Conservation (phyloP, 208 protist genomes). For the Acanthamoeba castellanii region DNA sequence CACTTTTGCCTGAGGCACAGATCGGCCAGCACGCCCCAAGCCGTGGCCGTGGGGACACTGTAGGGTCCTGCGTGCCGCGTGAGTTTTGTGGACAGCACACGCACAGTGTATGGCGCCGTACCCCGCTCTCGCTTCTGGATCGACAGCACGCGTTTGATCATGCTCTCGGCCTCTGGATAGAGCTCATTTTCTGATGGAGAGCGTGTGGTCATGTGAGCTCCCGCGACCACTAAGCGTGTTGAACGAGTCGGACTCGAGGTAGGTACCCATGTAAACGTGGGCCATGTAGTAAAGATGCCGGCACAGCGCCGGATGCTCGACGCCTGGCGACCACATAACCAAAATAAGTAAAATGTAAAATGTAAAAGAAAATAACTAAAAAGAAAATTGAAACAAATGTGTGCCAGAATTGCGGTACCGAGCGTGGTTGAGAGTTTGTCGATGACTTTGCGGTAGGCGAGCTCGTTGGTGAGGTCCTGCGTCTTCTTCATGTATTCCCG, state of each 20-base stretch:
- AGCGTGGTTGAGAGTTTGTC: not conserved
- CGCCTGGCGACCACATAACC: not conserved
- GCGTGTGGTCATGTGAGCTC: too few species aligned
- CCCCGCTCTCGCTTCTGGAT: not conserved
- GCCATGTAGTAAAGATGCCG: constrained; percentile 27
- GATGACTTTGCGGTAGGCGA: constrained; percentile 1
- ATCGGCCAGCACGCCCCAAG: not conserved
- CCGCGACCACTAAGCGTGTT: not conserved
- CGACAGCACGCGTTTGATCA: not conserved
- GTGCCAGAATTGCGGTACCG: not conserved
- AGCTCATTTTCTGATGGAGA: not conserved
- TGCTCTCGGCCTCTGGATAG: constrained; percentile 9
- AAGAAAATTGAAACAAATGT: too few species aligned
- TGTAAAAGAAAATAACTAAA: not conserved
- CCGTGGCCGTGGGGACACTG: not conserved
- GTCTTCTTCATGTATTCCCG: not conserved
- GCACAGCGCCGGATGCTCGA: not conserved
- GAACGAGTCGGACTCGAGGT: not conserved
- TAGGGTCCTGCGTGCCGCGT: not conserved
- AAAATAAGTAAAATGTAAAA: not conserved
- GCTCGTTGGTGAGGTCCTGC: not conserved
- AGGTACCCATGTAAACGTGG: not conserved
- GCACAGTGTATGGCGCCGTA: not conserved
- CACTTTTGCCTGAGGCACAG: not conserved
- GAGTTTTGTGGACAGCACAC: not conserved